These are phyloP conservation scores for Gastrolobium bilobum DNA, from an alignment of 306 rosid species.

Conservation along the genomic window DNA sequence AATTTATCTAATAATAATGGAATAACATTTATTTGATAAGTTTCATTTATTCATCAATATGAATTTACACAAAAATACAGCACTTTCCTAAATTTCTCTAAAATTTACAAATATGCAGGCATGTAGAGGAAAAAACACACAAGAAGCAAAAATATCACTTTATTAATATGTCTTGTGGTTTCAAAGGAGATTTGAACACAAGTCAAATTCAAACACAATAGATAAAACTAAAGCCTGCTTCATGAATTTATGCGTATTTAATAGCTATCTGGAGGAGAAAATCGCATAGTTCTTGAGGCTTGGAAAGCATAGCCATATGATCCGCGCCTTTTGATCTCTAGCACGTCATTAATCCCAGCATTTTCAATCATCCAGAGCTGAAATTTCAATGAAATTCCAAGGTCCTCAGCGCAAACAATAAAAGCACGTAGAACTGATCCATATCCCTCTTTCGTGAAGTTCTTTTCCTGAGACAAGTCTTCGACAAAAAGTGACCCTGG, in stretches of 20 bases:
- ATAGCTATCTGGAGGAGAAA: constrained; percentile 55
- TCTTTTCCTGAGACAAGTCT: constrained; percentile 49
- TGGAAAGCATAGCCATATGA: constrained; percentile 54
- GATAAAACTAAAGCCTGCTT: neutral
- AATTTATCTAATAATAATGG: no score
- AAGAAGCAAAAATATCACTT: neutral
- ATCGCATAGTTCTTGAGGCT: constrained; percentile 45
- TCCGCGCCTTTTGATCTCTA: constrained; percentile 58
- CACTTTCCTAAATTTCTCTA: no score
- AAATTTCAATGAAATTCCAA: constrained; percentile 7
- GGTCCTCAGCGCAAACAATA: constrained; percentile 48
- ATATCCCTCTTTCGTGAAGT: constrained; percentile 49
- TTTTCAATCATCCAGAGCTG: constrained; percentile 64
- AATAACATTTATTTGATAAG: no score
- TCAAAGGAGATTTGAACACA: neutral
- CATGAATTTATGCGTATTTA: constrained; percentile 1
- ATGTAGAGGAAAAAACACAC: neutral
- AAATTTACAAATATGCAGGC: no score
- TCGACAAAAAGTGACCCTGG: constrained; percentile 52
- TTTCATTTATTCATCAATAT: no score
- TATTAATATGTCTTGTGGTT: neutral
- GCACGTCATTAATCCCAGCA: constrained; percentile 44
- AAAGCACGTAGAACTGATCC: constrained; percentile 53
- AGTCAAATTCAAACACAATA: neutral
- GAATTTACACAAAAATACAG: no score